Base-by-base conservation (phyloP, 805 yeast genomes). In the Starmerella bombi region DNA sequence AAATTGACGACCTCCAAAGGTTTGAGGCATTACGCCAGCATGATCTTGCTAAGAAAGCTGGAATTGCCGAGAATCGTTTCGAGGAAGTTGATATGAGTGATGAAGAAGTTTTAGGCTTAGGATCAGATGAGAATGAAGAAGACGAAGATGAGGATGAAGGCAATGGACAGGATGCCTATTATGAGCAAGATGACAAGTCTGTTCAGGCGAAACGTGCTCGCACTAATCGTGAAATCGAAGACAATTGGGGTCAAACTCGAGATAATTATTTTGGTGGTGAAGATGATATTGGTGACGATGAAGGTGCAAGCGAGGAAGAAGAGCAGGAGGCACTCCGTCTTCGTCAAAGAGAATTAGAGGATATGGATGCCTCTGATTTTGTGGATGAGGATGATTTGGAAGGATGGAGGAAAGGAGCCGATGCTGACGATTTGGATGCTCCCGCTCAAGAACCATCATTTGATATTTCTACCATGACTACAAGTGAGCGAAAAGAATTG, bases 271-370 rank as follows among this genome's bases (percentile, higher is more conserved):
- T 65, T 41, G 56, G 56, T 19, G 57, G 52, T 34, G 64, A 61
- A 8, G 67, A 56, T 22, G 63, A 56, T 33, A 72, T 69, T 15
- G 69, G 62, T 50, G 82, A 69, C 59, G 93, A 81, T 48, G 88
- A 78, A 25, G 93, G 75, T 40, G 77, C 75, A 25, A 80, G 83
- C 4, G 76, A 74, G 46, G 76, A 73, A 46, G 77, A 85, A 61
- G 91, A 88, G 43, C 76, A 74, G 51, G 96, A 91, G 61, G 97
- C 97, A 0, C 55, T 82, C 36, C 75, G 84, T 55, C 75, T 83
- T 50, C 96, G 86, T 61, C 80, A 80, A 63, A 70, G 72, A 50
- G 85, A 85, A 58, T 61, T 83, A 43, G 74, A 74, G 49, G 93
- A 80, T 34, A 65, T 86, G 51, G 73, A 72, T 37, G 77, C 81